Evolutionary conservation across 179 eudicot genomes (phyloP), one percentile per base, ranked within the genome.

Genomic region (Silene vulgaris): DNA sequence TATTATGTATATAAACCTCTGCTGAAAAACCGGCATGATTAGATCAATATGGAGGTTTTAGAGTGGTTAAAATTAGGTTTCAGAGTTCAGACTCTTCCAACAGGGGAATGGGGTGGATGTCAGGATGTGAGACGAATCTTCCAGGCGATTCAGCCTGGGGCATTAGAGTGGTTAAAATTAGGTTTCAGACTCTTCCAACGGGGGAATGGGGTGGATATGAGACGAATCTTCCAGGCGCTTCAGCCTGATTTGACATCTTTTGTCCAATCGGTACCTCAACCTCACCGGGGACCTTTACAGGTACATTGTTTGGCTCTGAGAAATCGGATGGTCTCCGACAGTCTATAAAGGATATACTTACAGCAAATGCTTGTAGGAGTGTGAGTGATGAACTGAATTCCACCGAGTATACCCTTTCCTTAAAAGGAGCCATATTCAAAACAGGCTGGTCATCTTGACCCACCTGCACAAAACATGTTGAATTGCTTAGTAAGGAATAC

Each of bases 291-390:
- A 65, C 80, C 61, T 80, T 82, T 59, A 65, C 88, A 77, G 74
- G 21, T 11, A 64, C 52, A 43, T 52, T 75, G 76, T 76, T 77
- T 3, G 78, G 77, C 61, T 75, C 87, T 4, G 81, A 74, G 77
- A 83, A 78, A 52, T 80, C 88, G 14, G 84, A 73, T 21, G 90
- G 86, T 75, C 84, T 81, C 78, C 77, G 79, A 69, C 89, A 79
- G 73, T 88, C 89, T 45, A 90, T 73, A 48, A 78, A 72, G 63
- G 97, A 84, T 78, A 90, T 73, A 54, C 87, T 87, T 7, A 87
- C 77, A 68, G 98, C 87, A 82, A 93, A 93, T 69, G 98, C 92
- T 82, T 89, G 95, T 7, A 93, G 82, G 48, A 85, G 81, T 6
- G 91, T 71, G 73, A 91, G 76, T 2, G 97, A 84, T 20, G 96